phyloP scores from a whole-genome alignment of 129 eudicot species.

The Daucus carota region DNA sequence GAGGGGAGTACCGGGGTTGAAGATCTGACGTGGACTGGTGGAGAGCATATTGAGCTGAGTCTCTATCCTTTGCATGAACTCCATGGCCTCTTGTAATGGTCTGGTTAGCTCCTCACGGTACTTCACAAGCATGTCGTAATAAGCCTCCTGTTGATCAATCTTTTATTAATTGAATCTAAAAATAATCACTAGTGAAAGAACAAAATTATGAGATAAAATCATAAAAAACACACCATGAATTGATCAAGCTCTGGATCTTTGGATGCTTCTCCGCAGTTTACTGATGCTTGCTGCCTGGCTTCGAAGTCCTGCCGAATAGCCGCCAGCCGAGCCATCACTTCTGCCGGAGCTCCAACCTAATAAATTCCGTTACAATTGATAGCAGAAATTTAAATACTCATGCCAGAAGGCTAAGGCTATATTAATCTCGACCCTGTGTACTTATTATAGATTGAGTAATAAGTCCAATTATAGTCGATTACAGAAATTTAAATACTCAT shows the following conservation, averaged over 20 bases:
- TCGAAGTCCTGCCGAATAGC: conserved; percentile 73
- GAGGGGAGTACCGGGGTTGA: conserved; percentile 40
- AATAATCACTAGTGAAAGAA: neutral
- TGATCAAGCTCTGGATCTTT: conserved; percentile 96
- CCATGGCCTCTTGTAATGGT: conserved; percentile 94
- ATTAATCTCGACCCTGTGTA: too few species aligned
- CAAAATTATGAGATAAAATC: neutral
- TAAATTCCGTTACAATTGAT: neutral
- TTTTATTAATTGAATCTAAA: neutral
- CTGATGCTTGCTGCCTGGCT: conserved; percentile 44
- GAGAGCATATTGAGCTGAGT: conserved; percentile 64
- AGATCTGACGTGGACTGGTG: conserved; percentile 41
- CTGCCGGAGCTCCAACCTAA: conserved; percentile 96
- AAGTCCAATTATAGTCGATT: neutral
- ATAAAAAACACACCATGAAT: conserved; percentile 51
- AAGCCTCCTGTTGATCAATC: conserved; percentile 56
- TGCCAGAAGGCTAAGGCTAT: too few species aligned
- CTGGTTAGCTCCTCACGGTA: conserved; percentile 82
- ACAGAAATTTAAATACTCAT: neutral
- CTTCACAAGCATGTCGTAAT: conserved; percentile 86
- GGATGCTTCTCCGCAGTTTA: conserved; percentile 37
- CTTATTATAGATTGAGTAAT: neutral
- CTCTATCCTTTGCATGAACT: conserved; percentile 82
- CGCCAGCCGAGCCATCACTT: conserved; percentile 60
- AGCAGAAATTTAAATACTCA: neutral